Evolutionary conservation across 805 yeast species (phyloP).

Genomic region (Novakomyces olei): DNA sequence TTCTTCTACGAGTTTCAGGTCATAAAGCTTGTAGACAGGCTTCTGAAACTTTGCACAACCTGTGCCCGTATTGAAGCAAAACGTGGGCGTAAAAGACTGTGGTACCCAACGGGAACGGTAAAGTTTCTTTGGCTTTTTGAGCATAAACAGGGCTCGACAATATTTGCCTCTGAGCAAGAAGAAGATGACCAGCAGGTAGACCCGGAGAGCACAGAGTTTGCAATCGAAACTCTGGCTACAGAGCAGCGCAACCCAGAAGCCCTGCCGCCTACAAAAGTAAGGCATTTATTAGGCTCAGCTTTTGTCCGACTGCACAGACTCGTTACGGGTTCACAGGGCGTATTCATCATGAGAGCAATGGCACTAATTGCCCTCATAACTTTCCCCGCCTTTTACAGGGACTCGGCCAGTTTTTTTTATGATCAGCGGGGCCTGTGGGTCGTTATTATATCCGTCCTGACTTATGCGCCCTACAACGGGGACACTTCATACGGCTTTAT

Average conservation of each 20-base stretch:
- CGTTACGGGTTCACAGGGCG: neutral
- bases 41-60: too few species aligned
- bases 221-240: neutral
- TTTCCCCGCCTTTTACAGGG: constrained; percentile 12
- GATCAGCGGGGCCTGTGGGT: constrained; percentile 14
- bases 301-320: constrained; percentile 1
- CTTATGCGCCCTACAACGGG: constrained; percentile 15
- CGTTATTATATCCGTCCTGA: constrained; percentile 14
- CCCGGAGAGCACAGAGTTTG: neutral
- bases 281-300: constrained; percentile 4
- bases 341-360: constrained; percentile 4
- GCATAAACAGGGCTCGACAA: neutral
- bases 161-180: neutral
- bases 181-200: neutral
- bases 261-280: constrained; percentile 4
- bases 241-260: constrained; percentile 5
- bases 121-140: neutral
- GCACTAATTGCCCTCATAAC: constrained; percentile 6
- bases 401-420: constrained; percentile 12
- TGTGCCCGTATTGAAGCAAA: constrained; percentile 1
- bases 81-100: neutral
- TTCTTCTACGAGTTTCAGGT: neutral
- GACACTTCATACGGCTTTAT: constrained; percentile 15
- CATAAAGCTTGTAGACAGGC: too few species aligned
- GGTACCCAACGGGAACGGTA: constrained; percentile 1